Conservation (phyloP, 805 yeast genomes). For the Hemisphaericaspora nanyangensis region DNA sequence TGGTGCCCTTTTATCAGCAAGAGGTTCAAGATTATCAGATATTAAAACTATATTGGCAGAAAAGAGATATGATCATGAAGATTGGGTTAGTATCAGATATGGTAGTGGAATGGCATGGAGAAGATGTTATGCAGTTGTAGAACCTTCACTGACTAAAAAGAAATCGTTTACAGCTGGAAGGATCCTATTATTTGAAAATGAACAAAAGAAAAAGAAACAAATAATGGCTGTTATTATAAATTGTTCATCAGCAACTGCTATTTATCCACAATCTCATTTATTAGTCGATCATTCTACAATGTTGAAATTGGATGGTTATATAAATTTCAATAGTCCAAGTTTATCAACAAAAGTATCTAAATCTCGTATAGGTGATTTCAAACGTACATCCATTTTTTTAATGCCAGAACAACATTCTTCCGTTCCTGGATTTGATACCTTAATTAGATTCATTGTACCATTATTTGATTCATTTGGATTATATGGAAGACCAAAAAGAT, state of each 20-base stretch:
- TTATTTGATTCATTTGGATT: slow-evolving; percentile 41
- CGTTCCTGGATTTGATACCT: slow-evolving; percentile 48
- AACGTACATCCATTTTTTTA: slow-evolving; percentile 39
- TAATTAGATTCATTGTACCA: slow-evolving; percentile 41
- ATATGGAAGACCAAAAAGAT: slow-evolving; percentile 42
- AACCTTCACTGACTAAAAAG: slow-evolving; percentile 56
- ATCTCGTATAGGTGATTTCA: slow-evolving; percentile 28
- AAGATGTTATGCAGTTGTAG: slow-evolving; percentile 85
- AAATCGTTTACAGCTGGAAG: slow-evolving; percentile 55
- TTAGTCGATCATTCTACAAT: slow-evolving; percentile 85
- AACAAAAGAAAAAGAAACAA: slow-evolving; percentile 63
- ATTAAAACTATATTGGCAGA: slow-evolving; percentile 82
- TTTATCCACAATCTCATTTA: slow-evolving; percentile 82
- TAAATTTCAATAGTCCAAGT: slow-evolving; percentile 49
- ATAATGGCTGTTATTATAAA: slow-evolving; percentile 76
- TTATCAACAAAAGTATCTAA: slow-evolving; percentile 31
- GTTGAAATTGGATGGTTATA: slow-evolving; percentile 83
- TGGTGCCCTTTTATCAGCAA: slow-evolving; percentile 87
- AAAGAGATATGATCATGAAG: slow-evolving; percentile 82
- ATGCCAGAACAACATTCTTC: slow-evolving; percentile 44
- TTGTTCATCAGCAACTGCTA: slow-evolving; percentile 76
- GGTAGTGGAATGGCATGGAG: slow-evolving; percentile 99
- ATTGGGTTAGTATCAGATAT: slow-evolving; percentile 91
- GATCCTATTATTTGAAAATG: slow-evolving; percentile 77
- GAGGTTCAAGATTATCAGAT: slow-evolving; percentile 85